Evolutionary conservation across 192 early-diverging fungal species (phyloP).

Genomic region (Coemansia sp.): DNA sequence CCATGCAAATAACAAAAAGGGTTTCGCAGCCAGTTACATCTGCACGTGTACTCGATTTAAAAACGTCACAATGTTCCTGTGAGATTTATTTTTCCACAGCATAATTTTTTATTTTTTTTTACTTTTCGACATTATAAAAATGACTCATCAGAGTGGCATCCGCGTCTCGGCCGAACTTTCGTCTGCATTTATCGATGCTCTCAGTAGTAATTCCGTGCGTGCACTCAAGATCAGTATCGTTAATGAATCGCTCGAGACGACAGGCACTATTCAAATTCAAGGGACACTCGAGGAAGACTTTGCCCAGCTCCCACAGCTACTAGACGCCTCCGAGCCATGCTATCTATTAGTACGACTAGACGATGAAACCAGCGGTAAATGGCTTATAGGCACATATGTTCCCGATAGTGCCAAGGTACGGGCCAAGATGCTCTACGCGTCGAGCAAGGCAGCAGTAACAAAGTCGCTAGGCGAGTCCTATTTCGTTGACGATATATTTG

Average conservation of each 20-base stretch:
- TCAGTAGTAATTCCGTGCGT: conserved; percentile 33
- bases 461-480: conserved; percentile 80
- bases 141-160: conserved; percentile 56
- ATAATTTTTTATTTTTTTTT: too few species aligned
- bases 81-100: too few species aligned
- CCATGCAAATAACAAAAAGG: not conserved
- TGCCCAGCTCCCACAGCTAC: conserved; percentile 46
- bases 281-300: conserved; percentile 62
- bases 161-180: conserved; percentile 33
- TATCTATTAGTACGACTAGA: conserved; percentile 72
- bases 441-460: conserved; percentile 76
- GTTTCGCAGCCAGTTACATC: not conserved
- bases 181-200: conserved; percentile 22
- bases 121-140: not conserved
- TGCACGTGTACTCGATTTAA: not conserved
- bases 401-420: conserved; percentile 82
- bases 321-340: conserved; percentile 62
- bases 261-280: conserved; percentile 33
- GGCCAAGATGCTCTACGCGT: conserved; percentile 95
- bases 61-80: not conserved
- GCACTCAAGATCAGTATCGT: conserved; percentile 56
- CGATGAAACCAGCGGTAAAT: conserved; percentile 51
- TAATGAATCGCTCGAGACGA: conserved; percentile 53
- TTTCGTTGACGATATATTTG: conserved; percentile 85
- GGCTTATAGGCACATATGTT: conserved; percentile 80